phyloP scores from a whole-genome alignment of 257 asterid species.

The Solanum pennellii region DNA sequence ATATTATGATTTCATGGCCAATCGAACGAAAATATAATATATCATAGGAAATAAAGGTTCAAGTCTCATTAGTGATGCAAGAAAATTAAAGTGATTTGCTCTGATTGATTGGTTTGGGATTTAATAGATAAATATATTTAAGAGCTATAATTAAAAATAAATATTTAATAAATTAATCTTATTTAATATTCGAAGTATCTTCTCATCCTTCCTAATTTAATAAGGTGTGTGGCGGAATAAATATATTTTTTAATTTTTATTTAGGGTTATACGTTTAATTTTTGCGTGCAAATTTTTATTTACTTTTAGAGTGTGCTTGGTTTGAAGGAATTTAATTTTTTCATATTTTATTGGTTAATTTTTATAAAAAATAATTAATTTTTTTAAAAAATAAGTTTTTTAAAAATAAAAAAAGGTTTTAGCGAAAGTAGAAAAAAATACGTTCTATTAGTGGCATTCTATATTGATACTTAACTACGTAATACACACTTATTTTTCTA shows the following conservation, averaged over 20 bases:
- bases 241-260: no score
- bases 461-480: not conserved
- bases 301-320: not conserved
- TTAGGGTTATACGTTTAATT: not conserved
- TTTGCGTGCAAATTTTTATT: no score
- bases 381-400: no score
- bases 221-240: not conserved
- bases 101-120: accelerated
- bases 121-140: no score
- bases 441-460: not conserved
- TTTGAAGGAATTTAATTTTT: not conserved
- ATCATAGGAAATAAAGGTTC: no score
- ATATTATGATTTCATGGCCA: not conserved
- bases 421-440: not conserved
- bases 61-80: no score
- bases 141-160: no score
- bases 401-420: no score
- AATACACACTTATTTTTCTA: no score
- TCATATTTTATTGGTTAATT: not conserved
- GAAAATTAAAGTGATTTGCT: not conserved
- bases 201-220: not conserved
- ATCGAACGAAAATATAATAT: no score
- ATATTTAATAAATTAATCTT: no score
- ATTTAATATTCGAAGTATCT: not conserved
- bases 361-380: no score